A percentile compares a stretch with the other conserved stretches of the same genome.
phyloP scores from a whole-genome alignment of 176 grass and related monocot genomes.

The Tillandsia leiboldiana region DNA sequence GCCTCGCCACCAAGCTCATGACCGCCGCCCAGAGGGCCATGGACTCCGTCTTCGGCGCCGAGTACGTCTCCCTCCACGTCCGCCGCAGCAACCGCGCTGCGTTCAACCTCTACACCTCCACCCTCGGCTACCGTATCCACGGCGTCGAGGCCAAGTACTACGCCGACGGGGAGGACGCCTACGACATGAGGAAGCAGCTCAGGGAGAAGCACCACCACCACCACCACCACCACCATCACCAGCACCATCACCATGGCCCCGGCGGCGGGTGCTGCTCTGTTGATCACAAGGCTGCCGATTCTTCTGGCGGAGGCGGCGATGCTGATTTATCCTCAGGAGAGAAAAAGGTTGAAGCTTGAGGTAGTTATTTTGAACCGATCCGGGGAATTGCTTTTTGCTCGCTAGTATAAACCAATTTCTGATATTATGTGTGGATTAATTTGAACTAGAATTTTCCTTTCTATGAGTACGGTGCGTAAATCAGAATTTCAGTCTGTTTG shows the following conservation, averaged over 20 bases:
- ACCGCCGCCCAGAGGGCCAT: constrained; percentile 86
- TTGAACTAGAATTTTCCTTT: too few species aligned
- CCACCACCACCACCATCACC: constrained; percentile 38
- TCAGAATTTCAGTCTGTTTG: too few species aligned
- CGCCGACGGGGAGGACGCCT: constrained; percentile 82
- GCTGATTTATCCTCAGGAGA: constrained; percentile 16
- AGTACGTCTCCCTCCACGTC: constrained; percentile 95
- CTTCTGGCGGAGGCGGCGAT: not conserved
- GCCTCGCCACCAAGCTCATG: constrained; percentile 97
- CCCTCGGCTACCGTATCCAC: constrained; percentile 76
- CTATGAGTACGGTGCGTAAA: too few species aligned
- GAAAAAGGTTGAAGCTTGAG: constrained; percentile 28
- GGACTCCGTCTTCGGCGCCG: constrained; percentile 88
- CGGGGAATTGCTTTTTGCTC: too few species aligned
- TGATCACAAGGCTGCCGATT: constrained; percentile 22
- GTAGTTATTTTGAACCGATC: constrained; percentile 7
- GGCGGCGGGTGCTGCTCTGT: constrained; percentile 53
- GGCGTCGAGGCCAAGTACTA: constrained; percentile 90
- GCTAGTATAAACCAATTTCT: too few species aligned
- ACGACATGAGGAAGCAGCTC: constrained; percentile 46
- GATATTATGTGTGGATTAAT: too few species aligned
- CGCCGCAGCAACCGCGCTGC: constrained; percentile 84
- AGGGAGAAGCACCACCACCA: constrained; percentile 9
- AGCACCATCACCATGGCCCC: constrained; percentile 38
- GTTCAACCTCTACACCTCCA: constrained; percentile 81